Evolutionary conservation across 306 rosid species (phyloP), one percentile per base, ranked within the genome.

Genomic region (Acmispon strigosus): DNA sequence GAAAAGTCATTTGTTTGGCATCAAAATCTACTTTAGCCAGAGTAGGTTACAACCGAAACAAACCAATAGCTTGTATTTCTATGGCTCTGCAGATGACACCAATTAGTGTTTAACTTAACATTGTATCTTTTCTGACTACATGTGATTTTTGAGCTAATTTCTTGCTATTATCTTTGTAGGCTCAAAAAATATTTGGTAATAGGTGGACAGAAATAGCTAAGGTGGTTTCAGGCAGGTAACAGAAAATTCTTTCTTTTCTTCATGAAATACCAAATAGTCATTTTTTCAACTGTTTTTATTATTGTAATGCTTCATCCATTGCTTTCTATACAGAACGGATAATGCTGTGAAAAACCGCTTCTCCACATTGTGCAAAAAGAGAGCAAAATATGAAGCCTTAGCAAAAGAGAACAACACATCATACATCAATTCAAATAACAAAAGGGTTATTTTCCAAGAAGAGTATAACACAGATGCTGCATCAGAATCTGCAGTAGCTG

Each of bases 161-260:
- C 16, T 64, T 48, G 61, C 55, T 74, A 57, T 71, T 81, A 39
- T 78, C 74, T 84, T 59, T 78, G 65, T 80, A 95, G 99, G 99
- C 99, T 64, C 99, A 95, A 59, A 95, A 89, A 79, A 76, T 95
- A 71, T 95, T 87, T 70, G 99, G 99, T 37, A 95, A 95, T 78
- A 84, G 97, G 69, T 95, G 99, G 99, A 95, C 99, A 19, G 99
- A 95, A 81, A 95, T 95, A 80, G 97, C 99, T 2, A 95, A 91
- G 86, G 99, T 95, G 83, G 97, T 95, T 84, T 91, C 99, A 79
- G 99, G 99, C 89, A 95, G 99, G 99, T 95, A 85, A 73, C 49
- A 15, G 43, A 60, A 22, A 14, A 18, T 55, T 74, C 58, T 68
- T 76, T 78, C 34, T 59, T 59, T 10, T 5, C 42, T 65, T 52